Evolutionary conservation across 2,329 filamentous ascomycete species (phyloP).

Genomic region (Coniochaeta sp.): DNA sequence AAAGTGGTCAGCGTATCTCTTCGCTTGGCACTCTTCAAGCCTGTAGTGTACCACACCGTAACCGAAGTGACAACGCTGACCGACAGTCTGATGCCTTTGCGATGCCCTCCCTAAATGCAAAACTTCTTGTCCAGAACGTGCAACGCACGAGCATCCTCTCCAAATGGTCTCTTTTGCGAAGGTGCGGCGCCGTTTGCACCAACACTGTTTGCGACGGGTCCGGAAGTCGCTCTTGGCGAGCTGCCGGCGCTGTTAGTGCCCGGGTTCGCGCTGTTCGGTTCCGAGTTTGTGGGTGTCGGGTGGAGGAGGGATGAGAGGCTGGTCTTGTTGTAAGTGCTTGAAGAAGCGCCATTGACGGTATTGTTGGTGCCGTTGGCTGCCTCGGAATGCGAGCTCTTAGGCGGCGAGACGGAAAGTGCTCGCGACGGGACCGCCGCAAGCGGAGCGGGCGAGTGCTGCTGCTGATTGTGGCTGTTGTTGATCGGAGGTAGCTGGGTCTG

Average conservation of each 20-base stretch:
- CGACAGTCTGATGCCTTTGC: neutral
- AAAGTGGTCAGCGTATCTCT: neutral
- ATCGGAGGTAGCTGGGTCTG: neutral
- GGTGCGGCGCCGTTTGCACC: constrained; percentile 5
- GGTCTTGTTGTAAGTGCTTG: constrained; percentile 25
- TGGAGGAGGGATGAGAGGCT: constrained; percentile 44
- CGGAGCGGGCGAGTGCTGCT: constrained; percentile 9
- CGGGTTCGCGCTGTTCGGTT: constrained; percentile 35
- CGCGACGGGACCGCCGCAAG: constrained; percentile 31
- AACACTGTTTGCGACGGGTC: constrained; percentile 18
- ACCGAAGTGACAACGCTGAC: neutral
- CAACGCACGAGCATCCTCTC: constrained; percentile 17
- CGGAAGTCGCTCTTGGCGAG: constrained; percentile 30
- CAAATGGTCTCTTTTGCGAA: constrained; percentile 6
- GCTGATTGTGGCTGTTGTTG: neutral
- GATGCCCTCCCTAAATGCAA: constrained; percentile 11
- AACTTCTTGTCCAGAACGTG: constrained; percentile 20
- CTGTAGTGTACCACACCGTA: neutral
- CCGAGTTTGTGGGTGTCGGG: constrained; percentile 37
- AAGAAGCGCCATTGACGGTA: constrained; percentile 9
- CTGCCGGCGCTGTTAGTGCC: constrained; percentile 34
- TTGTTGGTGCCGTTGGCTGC: constrained; percentile 9
- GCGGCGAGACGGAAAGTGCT: constrained; percentile 41
- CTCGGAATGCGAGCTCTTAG: constrained; percentile 31
- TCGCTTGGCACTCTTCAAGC: neutral